Evolutionary conservation across 2,329 filamentous ascomycete species (phyloP), one percentile per base, ranked within the genome.

Genomic region (Penicillium aurantiogriseum): DNA sequence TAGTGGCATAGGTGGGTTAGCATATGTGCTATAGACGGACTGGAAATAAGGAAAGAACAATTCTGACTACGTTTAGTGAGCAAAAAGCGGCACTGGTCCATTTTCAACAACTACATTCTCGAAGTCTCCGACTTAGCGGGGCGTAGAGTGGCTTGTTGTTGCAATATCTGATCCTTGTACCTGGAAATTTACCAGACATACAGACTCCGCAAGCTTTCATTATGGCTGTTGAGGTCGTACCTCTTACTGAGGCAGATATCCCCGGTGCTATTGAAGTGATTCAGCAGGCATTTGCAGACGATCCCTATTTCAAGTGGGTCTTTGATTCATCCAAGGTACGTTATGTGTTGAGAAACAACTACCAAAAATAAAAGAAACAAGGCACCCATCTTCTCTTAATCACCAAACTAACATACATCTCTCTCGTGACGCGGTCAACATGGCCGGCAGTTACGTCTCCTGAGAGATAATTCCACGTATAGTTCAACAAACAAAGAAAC

Each of bases 301-400:
- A 89, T 64, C 87, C 87, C 0, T 89, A 89, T 68, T 86, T 85
- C 63, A 74, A 79, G 23, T 89, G 87, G 87, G 82, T 88, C 2
- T 89, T 85, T 58, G 83, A 88, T 68, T 76, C 79, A 23, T 70
- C 76, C 36, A 83, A 83, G 67, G 84, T 83, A 71, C 62, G 76
- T 72, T 23, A 10, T 82, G 71, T 62, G 76, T 72, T 31, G 23
- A 39, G 21, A 33, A 29, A 29, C 23, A 31, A 15, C 38, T 15
- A 31, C 15, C 31, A 23, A 36, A 39, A 23, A 44, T 36, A 23
- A 46, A 54, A 52, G 5, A 5, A 27, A 9, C 6, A 33, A 13
- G 7, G 3, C 7, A 29, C n/a, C 11, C 10, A 13, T 25, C 29
- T n/a, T 27, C 19, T 25, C 29, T 13, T 15, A 21, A 29, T 17